Percentiles rank a stretch among this genome's conserved stretches.
Conservation (phyloP, 2,329 filamentous ascomycete genomes). For the Penicillium sp. region DNA sequence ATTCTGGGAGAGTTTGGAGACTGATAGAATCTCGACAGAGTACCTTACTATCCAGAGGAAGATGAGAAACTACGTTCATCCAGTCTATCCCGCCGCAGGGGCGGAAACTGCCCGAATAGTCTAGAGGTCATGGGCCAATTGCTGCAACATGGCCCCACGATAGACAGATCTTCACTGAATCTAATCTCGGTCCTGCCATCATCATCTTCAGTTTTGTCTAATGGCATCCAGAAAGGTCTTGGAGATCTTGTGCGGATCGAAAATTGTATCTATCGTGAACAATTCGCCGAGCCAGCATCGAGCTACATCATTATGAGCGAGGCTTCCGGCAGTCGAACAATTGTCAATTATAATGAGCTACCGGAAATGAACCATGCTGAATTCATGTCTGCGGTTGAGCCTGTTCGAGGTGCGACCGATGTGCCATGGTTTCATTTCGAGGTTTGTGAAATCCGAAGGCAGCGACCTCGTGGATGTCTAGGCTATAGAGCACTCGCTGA, state of each 20-base stretch:
- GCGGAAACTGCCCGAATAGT: constrained; percentile 73
- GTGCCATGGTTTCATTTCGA: constrained; percentile 70
- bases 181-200: constrained; percentile 56
- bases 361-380: constrained; percentile 67
- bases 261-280: constrained; percentile 62
- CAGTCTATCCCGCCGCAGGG: constrained; percentile 59
- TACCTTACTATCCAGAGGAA: constrained; percentile 64
- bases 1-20: neutral
- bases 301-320: constrained; percentile 69
- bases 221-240: constrained; percentile 58
- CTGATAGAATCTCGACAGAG: constrained; percentile 19
- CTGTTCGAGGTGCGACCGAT: constrained; percentile 34
- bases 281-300: constrained; percentile 60
- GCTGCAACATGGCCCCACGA: constrained; percentile 28
- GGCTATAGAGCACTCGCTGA: neutral
- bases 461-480: neutral
- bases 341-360: constrained; percentile 69
- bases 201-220: constrained; percentile 52
- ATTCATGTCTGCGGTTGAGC: constrained; percentile 52
- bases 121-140: constrained; percentile 71
- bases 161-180: constrained; percentile 28
- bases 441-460: constrained; percentile 31
- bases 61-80: constrained; percentile 72
- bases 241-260: constrained; percentile 51
- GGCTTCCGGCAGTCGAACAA: constrained; percentile 62